Base-by-base conservation (phyloP, 768 basidiomycete species). In the Phlebiopsis gigantea region DNA sequence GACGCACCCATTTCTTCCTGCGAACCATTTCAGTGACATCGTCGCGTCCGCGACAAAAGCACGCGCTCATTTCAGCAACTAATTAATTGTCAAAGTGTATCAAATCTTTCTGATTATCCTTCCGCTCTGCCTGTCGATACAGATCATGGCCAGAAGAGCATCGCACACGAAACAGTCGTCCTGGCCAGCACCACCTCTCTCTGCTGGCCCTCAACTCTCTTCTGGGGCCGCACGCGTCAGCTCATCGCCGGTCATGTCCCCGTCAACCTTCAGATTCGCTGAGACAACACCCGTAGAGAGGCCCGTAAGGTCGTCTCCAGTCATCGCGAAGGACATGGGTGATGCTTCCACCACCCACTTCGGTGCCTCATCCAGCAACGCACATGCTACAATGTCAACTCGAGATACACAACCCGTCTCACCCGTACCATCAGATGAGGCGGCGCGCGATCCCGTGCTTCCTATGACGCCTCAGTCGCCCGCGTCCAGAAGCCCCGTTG, bases 391-490 rank as follows among this genome's bases (percentile, higher is more conserved):
- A 9, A 39, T 3, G 34, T 39, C 34, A 17, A 39, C 34, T 39
- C 34, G 17, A 17, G 34, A 39, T 17, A 9, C 17, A 39, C 8
- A 17, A 17, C 12, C 8, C 8, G 34, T 17, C n/a, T n/a, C 46
- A 15, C 22, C 19, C 19, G 9, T 26, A 2, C 22, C 22, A 26
- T 22, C 46, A 47, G 46, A 15, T 47, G 46, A 24, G 19, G 24
- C 25, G 7, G 47, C 15, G n/a, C 4, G 8, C 4, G 26, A 54
- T 24, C 53, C 53, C 22, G 42, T 44, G 5, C 53, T 45, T 1
- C 53, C 52, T 9, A 54, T 54, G 53, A 54, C 53, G 14, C 53
- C 53, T 7, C 43, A 54, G 26, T 54, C 53, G 6, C 53, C 41
- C 6, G 53, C 26, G 26, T 21, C 53, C 12, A 54, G 53, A 30